Evolutionary conservation across 1,139 yeast species (phyloP).

Genomic region (Suhomyces wounanorum): DNA sequence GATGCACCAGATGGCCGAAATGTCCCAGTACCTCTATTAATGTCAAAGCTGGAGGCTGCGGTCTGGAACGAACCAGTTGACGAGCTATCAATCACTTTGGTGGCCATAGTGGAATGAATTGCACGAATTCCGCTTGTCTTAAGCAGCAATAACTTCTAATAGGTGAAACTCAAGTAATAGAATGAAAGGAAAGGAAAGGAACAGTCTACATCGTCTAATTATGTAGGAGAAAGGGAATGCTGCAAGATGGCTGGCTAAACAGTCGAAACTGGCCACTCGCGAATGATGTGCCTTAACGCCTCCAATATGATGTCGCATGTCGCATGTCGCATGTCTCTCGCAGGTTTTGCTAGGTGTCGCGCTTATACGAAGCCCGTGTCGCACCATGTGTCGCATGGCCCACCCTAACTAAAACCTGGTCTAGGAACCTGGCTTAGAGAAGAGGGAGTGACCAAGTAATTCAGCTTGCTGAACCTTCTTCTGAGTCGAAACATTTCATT

Average conservation of each 20-base stretch:
- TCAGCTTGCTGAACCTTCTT: background rate
- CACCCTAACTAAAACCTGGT: background rate
- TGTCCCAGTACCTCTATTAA: too few relatives aligned
- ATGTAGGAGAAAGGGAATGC: background rate
- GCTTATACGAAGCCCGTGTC: background rate
- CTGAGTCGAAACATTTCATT: background rate
- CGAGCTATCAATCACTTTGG: constrained; percentile 7
- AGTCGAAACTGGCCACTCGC: background rate
- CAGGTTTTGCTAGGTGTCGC: background rate
- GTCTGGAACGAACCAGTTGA: constrained; percentile 12
- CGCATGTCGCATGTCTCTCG: background rate
- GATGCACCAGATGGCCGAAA: too few relatives aligned
- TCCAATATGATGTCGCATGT: background rate
- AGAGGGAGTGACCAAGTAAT: background rate
- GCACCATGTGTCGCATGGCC: background rate
- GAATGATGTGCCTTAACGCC: background rate
- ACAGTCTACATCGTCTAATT: background rate
- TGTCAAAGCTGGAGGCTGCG: constrained; percentile 9
- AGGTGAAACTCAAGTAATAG: too few relatives aligned
- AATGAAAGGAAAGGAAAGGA: background rate
- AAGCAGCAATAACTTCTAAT: background rate
- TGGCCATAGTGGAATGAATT: constrained; percentile 3
- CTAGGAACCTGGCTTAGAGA: background rate
- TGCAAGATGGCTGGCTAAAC: constrained; percentile 6
- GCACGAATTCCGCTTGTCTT: background rate